Conservation (phyloP, 805 yeast species). For the Yarrowia hollandica region DNA sequence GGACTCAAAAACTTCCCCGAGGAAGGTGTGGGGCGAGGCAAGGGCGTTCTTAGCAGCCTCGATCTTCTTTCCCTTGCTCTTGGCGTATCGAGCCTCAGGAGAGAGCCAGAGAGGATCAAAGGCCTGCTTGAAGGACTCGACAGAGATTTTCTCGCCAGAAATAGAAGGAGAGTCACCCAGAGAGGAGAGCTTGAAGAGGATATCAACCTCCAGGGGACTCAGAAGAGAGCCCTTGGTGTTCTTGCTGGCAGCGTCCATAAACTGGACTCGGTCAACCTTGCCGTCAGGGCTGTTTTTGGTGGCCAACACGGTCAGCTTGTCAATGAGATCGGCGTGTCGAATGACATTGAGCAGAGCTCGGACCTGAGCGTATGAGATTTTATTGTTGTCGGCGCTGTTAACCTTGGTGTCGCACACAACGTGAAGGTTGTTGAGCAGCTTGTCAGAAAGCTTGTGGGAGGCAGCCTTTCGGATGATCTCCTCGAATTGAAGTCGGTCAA, state of each 20-base stretch:
- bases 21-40: constrained; percentile 44
- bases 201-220: constrained; percentile 48
- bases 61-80: constrained; percentile 40
- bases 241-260: constrained; percentile 45
- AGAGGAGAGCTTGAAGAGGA: constrained; percentile 46
- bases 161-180: constrained; percentile 37
- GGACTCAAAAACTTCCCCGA: constrained; percentile 74
- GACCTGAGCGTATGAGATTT: constrained; percentile 46
- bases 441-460: constrained; percentile 46
- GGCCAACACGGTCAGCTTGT: constrained; percentile 43
- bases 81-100: constrained; percentile 40
- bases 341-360: constrained; percentile 48
- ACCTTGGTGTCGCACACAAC: constrained; percentile 42
- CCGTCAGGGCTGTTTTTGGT: constrained; percentile 41
- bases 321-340: constrained; percentile 46
- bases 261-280: constrained; percentile 43
- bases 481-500: constrained; percentile 46
- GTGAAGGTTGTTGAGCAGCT: constrained; percentile 43
- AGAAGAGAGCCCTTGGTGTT: constrained; percentile 45
- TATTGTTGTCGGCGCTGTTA: constrained; percentile 36
- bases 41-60: constrained; percentile 46
- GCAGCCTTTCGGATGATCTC: constrained; percentile 43
- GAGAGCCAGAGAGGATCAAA: constrained; percentile 50
- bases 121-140: constrained; percentile 44
- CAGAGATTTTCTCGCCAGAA: constrained; percentile 39